Conservation (phyloP, 2,329 filamentous ascomycete genomes). For the Mycosphaerelloides madeirae region DNA sequence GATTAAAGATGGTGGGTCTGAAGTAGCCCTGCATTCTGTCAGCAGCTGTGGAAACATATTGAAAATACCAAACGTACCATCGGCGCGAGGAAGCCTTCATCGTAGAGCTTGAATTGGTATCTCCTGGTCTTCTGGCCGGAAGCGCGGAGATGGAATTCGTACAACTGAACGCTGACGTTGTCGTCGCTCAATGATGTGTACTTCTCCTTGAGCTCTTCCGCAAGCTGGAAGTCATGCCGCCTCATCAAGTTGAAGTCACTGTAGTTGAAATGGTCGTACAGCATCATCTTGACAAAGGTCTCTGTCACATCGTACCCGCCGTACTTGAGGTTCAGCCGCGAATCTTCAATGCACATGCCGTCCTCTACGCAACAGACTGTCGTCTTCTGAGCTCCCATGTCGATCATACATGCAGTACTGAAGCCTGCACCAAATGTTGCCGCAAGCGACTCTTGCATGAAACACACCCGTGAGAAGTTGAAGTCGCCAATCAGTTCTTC, state of each 20-base stretch:
- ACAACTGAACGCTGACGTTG: constrained; percentile 81
- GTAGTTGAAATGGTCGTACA: constrained; percentile 93
- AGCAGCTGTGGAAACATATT: background rate
- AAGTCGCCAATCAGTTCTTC: constrained; percentile 85
- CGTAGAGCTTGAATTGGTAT: constrained; percentile 94
- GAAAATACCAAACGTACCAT: constrained; percentile 50
- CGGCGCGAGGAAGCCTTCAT: constrained; percentile 88
- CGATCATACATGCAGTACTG: constrained; percentile 88
- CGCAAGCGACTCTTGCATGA: constrained; percentile 93
- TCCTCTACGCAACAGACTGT: constrained; percentile 96
- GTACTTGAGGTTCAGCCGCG: constrained; percentile 89
- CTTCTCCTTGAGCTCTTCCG: constrained; percentile 92
- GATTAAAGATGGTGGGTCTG: constrained; percentile 81
- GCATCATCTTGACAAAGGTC: constrained; percentile 95
- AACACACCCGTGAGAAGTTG: constrained; percentile 81
- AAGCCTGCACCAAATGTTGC: constrained; percentile 94
- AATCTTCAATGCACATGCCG: constrained; percentile 90
- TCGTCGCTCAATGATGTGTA: constrained; percentile 87
- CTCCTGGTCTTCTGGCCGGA: constrained; percentile 85
- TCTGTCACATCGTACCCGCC: constrained; percentile 91
- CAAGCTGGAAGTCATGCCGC: constrained; percentile 86
- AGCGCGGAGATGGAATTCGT: constrained; percentile 84
- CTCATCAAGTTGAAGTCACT: constrained; percentile 86
- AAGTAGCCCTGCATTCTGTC: constrained; percentile 62
- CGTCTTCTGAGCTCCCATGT: constrained; percentile 95